Evolutionary conservation across 169 alveolate genomes (phyloP).

Genomic region (Prorocentrum cordatum): DNA sequence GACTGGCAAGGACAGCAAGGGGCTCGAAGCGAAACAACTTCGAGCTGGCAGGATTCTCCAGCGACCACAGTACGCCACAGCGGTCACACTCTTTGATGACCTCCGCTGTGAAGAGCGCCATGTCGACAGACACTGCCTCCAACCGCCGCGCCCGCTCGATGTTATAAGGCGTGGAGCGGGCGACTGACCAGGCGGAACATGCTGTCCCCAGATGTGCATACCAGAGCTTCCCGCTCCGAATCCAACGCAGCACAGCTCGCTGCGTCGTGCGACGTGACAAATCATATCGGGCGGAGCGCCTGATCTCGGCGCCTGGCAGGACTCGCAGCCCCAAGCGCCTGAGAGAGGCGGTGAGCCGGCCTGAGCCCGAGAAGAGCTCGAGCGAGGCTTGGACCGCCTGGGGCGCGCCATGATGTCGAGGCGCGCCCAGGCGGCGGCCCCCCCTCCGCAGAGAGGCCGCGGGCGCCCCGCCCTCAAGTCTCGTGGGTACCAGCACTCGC

Average conservation of each 20-base stretch:
- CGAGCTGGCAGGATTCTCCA: too few relatives aligned
- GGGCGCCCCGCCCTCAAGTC: not conserved
- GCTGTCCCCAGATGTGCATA: conserved; percentile 9
- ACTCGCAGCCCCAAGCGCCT: not conserved
- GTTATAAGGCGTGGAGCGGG: not conserved
- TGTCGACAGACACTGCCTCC: not conserved
- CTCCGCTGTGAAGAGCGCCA: not conserved
- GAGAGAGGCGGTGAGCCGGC: not conserved
- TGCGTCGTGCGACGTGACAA: not conserved
- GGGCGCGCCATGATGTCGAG: not conserved
- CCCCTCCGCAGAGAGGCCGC: not conserved
- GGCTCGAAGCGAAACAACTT: too few relatives aligned
- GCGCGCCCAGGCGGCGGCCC: not conserved
- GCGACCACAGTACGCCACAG: too few relatives aligned
- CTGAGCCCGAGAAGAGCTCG: conserved; percentile 14
- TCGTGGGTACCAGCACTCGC: not conserved
- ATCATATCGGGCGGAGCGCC: not conserved
- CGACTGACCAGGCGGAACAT: not conserved
- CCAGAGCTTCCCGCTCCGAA: not conserved
- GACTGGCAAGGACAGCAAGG: too few relatives aligned
- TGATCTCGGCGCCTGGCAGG: not conserved
- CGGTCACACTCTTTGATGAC: too few relatives aligned
- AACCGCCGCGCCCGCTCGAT: not conserved
- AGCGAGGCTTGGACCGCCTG: not conserved
- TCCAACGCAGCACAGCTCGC: not conserved